Evolutionary conservation across 148 eudicot species (phyloP), one percentile per base, ranked within the genome.

Genomic region (Fagopyrum tataricum): DNA sequence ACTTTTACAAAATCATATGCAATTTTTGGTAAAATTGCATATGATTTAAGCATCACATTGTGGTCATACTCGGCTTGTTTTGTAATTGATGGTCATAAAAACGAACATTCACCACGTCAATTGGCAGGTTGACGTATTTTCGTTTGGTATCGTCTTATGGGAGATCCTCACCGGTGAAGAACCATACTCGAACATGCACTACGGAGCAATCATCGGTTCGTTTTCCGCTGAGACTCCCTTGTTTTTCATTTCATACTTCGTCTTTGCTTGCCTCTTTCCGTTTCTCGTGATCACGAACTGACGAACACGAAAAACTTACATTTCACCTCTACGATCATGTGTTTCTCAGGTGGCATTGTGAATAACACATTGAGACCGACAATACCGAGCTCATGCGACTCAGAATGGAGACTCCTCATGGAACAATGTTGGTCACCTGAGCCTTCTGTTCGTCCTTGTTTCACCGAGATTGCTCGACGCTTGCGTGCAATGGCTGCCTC

Each of bases 121-220:
- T 42, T 3, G 58, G 47, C 49, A 85, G 88, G 84, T 85, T 74
- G 88, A 85, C 67, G 88, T 82, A 6, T 85, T 77, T 72, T 85
- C 85, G 13, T 85, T 85, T 73, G 87, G 87, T 48, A 78, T 85
- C 37, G 83, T 82, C 66, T 76, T 85, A 85, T 85, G 87, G 83
- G 87, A 85, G 70, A 84, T 84, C 75, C 67, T 82, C 74, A 82
- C 85, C 3, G 83, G 87, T 58, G 87, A 84, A 68, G 83, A 85
- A 48, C 85, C 85, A 26, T 80, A 85, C 70, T 76, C 78, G 24
- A 73, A 78, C 18, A 67, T 76, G 83, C 79, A 76, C n/a, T 72
- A 79, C 44, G 81, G 75, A 73, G 82, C 82, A 78, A 85, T 82
- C 44, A 72, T 85, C 74, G 87, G 87, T 85, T 69, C 44, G 71